Base-by-base conservation (phyloP, 208 protist species). In the Wallacemonas sp. region DNA sequence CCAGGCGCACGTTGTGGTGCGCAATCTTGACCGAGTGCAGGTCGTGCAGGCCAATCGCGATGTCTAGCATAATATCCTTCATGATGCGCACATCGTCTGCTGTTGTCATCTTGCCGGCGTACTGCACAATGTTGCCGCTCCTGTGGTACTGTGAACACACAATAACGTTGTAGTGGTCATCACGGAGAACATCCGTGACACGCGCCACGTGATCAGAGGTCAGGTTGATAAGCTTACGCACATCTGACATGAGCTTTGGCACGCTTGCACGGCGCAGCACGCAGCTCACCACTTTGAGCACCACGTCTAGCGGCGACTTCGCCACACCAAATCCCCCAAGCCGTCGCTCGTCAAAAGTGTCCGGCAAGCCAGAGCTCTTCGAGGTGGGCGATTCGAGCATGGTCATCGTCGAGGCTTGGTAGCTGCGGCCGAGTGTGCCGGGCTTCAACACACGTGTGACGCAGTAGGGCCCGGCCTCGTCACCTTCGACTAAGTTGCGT, bases 1-100 rank as follows among this genome's bases (percentile, higher is more conserved):
- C 82, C 5, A 88, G 70, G 66, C 92, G 92, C 33, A 95, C 47
- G 38, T 95, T 93, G 58, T 91, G 77, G 70, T 95, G 89, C 41
- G 86, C 90, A 19, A 95, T 77, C 14, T 82, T 66, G 70, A 86
- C 75, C 5, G 82, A 86, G 69, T 95, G 86, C 39, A 95, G 59
- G 39, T 87, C 62, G 55, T 79, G 81, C 14, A 95, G 73, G 31
- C 79, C 89, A 14, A 82, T 56, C 2, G 65, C 82, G 12, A 95
- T 69, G 58, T 91, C 86, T 15, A 39, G 64, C 9, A 92, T 47
- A 27, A 93, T 82, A 26, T 59, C 63, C 28, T 73, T 62, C 51
- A 93, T 67, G 56, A 77, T 72, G 6, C 89, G 82, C 14, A 68
- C 62, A 15, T 89, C 76, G 38, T 73, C 49, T 47, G 4, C 11